Evolutionary conservation across 140 eudicot species (phyloP).

Genomic region (Senecio squalidus): DNA sequence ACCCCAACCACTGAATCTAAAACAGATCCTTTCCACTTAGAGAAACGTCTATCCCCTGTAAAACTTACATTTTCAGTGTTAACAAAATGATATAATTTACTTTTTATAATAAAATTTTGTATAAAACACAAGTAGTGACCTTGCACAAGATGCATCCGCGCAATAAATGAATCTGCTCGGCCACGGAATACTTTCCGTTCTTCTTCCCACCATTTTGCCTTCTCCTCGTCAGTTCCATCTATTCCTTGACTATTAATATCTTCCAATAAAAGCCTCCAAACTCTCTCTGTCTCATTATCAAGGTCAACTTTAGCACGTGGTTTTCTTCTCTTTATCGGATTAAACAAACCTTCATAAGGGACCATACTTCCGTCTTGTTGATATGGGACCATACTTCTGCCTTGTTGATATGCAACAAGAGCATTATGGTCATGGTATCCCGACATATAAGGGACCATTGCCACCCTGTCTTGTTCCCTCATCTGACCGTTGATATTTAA

Average conservation of each 20-base stretch:
- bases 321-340: slow-evolving; percentile 46
- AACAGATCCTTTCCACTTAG: slow-evolving; percentile 91
- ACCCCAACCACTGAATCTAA: slow-evolving; percentile 88
- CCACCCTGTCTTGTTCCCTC: neutral
- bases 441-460: slow-evolving; percentile 23
- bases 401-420: slow-evolving; percentile 54
- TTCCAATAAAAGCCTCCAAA: slow-evolving; percentile 89
- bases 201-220: slow-evolving; percentile 96
- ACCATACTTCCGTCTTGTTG: slow-evolving; percentile 49
- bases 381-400: slow-evolving; percentile 60
- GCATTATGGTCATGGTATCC: slow-evolving; percentile 51
- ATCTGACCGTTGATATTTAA: slow-evolving; percentile 33
- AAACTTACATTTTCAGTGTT: slow-evolving; percentile 13
- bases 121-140: slow-evolving; percentile 41
- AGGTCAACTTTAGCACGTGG: slow-evolving; percentile 88
- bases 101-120: too few relatives aligned
- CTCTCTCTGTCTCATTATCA: slow-evolving; percentile 93
- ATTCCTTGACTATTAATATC: slow-evolving; percentile 81
- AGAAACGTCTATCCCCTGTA: slow-evolving; percentile 64
- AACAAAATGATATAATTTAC: neutral
- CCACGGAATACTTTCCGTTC: slow-evolving; percentile 82
- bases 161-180: slow-evolving; percentile 85
- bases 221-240: slow-evolving; percentile 85
- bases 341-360: slow-evolving; percentile 56
- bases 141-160: slow-evolving; percentile 99